Evolutionary conservation across 2,329 filamentous ascomycete genomes (phyloP), one percentile per base, ranked within the genome.

Genomic region (Paraphoma chrysanthemicola): DNA sequence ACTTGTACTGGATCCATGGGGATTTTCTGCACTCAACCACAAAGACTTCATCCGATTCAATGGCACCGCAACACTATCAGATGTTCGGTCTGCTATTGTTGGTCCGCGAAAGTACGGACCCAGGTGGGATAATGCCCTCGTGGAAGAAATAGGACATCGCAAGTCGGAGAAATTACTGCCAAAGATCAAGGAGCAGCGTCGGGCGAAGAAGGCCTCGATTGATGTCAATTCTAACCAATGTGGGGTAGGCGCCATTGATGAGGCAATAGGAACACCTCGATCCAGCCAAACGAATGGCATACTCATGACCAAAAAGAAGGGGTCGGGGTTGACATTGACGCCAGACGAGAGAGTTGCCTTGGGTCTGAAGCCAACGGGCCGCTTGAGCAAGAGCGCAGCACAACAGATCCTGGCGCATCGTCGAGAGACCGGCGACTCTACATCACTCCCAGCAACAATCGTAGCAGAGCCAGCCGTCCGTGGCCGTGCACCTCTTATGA

Each of bases 401-500:
- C 48, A 63, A 10, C 70, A 74, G 47, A 69, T 75, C 23, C 56
- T 62, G 44, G 67, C 60, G 9, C 60, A 75, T 54, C 70, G 71
- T 7, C 56, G 62, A 33, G 56, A 56, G 33, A 66, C 63, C 18
- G 65, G 63, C 36, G 61, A 67, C 44, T 53, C 58, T n/a, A 41
- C 28, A 4, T 69, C 71, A 11, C 30, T 71, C 33, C 69, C 70
- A 1, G 64, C 68, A 12, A 46, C 51, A 14, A 56, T 73, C 5
- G 29, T 55, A 33, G 57, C 62, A 33, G 48, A 54, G 10, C 29
- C 54, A 16, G 43, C 53, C 7, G 51, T 33, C 41, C 53, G 41
- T 30, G 43, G 48, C 33, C 48, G 46, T 31, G 52, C 56, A 10
- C 66, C 68, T 10, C 56, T 72, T 2, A 65, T 74, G 62, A 66